phyloP scores from a whole-genome alignment of 192 early-diverging fungal species.

The Rhizophagus sp. region DNA sequence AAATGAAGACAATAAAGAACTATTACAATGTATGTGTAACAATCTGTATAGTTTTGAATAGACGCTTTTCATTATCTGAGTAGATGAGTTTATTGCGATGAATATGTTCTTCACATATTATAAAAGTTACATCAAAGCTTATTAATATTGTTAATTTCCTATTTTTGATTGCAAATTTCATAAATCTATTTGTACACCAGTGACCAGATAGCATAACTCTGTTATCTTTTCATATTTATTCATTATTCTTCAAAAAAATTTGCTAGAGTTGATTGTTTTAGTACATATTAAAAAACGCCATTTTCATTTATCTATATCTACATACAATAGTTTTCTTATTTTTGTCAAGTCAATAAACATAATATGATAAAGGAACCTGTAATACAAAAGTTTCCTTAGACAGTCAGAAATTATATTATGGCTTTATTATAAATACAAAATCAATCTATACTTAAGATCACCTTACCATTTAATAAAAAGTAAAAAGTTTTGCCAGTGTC shows the following conservation, averaged over 20 bases:
- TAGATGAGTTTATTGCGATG: no score
- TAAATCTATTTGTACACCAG: no score
- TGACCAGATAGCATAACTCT: no score
- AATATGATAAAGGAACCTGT: neutral
- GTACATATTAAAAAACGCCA: neutral
- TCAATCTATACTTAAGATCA: neutral
- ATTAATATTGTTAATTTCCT: no score
- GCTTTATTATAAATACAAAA: neutral
- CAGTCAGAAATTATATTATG: no score
- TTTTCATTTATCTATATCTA: neutral
- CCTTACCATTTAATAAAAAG: neutral
- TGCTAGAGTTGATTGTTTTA: neutral
- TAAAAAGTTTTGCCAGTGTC: neutral
- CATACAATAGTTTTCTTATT: neutral
- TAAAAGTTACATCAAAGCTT: no score
- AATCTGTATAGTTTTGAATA: no score
- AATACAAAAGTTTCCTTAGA: neutral
- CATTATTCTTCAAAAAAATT: neutral
- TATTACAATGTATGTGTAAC: no score
- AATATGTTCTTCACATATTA: no score
- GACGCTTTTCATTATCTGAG: no score
- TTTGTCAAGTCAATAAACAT: neutral
- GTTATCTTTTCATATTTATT: neutral
- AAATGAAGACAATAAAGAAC: no score
- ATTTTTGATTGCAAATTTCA: no score